Conservation (phyloP, 2,329 filamentous ascomycete genomes). For the Venturia nashicola region DNA sequence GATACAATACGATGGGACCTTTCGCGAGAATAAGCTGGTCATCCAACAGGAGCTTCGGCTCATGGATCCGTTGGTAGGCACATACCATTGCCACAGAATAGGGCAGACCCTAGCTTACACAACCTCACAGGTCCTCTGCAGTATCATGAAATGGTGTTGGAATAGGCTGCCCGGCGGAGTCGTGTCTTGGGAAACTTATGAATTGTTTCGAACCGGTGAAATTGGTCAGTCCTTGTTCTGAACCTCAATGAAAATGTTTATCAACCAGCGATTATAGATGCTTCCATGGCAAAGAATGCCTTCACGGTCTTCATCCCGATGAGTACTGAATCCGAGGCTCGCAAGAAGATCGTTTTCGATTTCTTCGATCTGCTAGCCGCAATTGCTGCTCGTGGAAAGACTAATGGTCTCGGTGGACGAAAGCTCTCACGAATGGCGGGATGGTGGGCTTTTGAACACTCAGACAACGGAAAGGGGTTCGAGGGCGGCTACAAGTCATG, state of each 20-base stretch:
- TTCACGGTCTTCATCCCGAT: slow-evolving; percentile 95
- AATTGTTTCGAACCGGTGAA: slow-evolving; percentile 90
- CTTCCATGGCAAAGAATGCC: slow-evolving; percentile 78
- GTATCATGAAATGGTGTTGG: slow-evolving; percentile 98
- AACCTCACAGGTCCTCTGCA: slow-evolving; percentile 62
- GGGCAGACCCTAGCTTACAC: slow-evolving; percentile 9
- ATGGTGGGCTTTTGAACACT: slow-evolving; percentile 97
- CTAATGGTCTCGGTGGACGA: slow-evolving; percentile 81
- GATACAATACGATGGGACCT: slow-evolving; percentile 42
- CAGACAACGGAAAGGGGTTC: slow-evolving; percentile 78
- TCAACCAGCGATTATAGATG: slow-evolving; percentile 48
- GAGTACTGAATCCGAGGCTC: slow-evolving; percentile 76
- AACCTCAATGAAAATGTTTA: neutral
- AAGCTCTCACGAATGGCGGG: slow-evolving; percentile 92
- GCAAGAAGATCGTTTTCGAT: slow-evolving; percentile 82
- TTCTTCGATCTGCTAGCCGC: slow-evolving; percentile 92
- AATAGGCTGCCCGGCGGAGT: slow-evolving; percentile 80
- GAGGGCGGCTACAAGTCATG: slow-evolving; percentile 88
- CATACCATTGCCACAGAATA: slow-evolving; percentile 8
- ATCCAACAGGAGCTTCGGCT: slow-evolving; percentile 80
- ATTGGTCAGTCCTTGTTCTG: slow-evolving; percentile 47
- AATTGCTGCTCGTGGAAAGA: slow-evolving; percentile 84
- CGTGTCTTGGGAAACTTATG: slow-evolving; percentile 94
- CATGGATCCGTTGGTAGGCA: slow-evolving; percentile 78
- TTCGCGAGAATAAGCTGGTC: slow-evolving; percentile 3